Conservation (phyloP, 768 basidiomycete species). For the Trametes meyenii region DNA sequence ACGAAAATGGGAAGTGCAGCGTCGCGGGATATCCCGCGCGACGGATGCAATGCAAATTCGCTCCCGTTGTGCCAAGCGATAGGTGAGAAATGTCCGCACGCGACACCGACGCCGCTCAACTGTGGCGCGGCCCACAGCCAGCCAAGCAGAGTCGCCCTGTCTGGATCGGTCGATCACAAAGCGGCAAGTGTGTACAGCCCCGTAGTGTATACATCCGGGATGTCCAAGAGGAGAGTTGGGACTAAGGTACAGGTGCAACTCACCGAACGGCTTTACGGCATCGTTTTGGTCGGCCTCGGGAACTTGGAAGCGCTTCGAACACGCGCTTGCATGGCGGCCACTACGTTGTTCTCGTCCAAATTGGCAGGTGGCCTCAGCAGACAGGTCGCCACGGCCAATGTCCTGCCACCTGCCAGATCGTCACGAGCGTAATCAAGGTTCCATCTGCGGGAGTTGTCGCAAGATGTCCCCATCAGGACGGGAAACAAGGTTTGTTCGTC, state of each 20-base stretch:
- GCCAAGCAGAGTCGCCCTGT: background rate
- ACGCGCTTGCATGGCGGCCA: no score
- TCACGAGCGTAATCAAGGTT: slow-evolving; percentile 1
- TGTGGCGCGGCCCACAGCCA: background rate
- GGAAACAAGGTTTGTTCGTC: slow-evolving; percentile 7
- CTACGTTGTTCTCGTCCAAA: background rate
- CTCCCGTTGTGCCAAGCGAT: background rate
- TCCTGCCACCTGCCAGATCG: background rate
- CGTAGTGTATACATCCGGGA: no score
- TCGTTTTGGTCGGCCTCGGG: no score
- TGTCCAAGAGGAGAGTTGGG: no score
- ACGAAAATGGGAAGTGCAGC: background rate
- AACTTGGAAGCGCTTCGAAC: no score
- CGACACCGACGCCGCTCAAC: background rate
- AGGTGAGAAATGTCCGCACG: background rate
- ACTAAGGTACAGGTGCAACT: no score
- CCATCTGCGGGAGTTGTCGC: slow-evolving; percentile 10
- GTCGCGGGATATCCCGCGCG: background rate
- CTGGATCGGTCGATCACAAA: background rate
- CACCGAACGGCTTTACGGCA: no score
- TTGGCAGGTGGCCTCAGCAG: background rate
- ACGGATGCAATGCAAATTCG: background rate
- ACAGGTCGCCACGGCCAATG: background rate
- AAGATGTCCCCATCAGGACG: background rate
- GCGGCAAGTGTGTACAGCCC: background rate